Evolutionary conservation across 2,329 filamentous ascomycete species (phyloP), one percentile per base, ranked within the genome.

Genomic region (Aspergillus fructus): DNA sequence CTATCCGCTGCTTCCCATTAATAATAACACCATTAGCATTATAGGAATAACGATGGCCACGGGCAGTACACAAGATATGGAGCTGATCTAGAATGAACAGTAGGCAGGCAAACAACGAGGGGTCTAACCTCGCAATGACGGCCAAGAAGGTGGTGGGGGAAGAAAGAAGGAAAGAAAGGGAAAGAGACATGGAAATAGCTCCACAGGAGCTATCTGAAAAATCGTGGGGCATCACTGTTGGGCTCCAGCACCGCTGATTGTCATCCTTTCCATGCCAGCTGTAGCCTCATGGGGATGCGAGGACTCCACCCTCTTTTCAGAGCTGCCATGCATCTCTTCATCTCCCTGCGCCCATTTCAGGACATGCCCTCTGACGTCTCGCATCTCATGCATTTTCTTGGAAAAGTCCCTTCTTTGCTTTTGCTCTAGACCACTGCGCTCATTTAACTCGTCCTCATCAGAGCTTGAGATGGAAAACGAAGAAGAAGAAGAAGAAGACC

Each of bases 381-480:
- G 70, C 65, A 74, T 71, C 40, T 72, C 69, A 56, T 74, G 71
- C 4, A 72, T 63, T 30, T 62, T 68, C 40, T 64, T 64, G 5
- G 65, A 56, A 39, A 71, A 54, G n/a, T 70, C 69, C 3, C 67
- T 65, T 21, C 71, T 64, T 27, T 65, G 63, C 41, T 68, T 68
- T 12, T 53, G 40, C 15, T 53, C 5, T 24, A 61, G 43, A 2
- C 67, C 70, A 52, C 60, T 68, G 34, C 67, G 71, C 53, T 73
- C 75, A 51, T 85, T 81, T 7, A 88, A 71, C 54, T 84, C 80
- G 47, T 85, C 82, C 56, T 84, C 81, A 48, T 88, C 85, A 9
- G 78, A 82, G 55, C 79, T 84, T 33, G 70, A 86, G 71, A 67
- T 82, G 27, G 70, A 86, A 69, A 67, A 74, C 71, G 65, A 80